Percentiles rank a stretch among this genome's conserved stretches.
Conservation (phyloP, 1,284 basidiomycete genomes). For the Tilletia caries region DNA sequence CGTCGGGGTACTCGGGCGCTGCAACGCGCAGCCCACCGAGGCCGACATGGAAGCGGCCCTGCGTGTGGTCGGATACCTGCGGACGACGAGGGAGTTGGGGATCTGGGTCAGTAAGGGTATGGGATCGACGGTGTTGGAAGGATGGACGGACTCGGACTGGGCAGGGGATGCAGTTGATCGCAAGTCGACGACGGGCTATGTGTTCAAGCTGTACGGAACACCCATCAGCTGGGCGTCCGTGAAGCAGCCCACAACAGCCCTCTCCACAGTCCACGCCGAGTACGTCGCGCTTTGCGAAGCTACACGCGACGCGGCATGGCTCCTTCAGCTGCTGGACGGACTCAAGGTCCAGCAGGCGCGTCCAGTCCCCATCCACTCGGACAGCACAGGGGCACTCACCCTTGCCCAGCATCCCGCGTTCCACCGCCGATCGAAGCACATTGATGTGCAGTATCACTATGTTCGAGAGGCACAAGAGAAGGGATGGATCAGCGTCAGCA, state of each 20-base stretch:
- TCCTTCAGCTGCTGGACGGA: background rate
- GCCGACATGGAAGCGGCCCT: constrained; percentile 56
- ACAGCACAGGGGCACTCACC: background rate
- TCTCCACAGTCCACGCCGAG: background rate
- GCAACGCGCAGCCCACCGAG: constrained; percentile 31
- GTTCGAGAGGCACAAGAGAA: too few relatives aligned
- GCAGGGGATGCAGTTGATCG: constrained; percentile 10
- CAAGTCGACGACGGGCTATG: background rate
- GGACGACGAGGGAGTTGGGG: background rate
- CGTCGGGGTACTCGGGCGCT: constrained; percentile 54
- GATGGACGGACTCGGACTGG: constrained; percentile 20
- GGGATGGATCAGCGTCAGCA: too few relatives aligned
- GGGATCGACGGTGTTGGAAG: background rate
- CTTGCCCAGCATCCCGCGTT: too few relatives aligned
- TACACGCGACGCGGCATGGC: background rate
- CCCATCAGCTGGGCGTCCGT: background rate
- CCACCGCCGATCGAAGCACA: too few relatives aligned
- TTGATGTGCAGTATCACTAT: too few relatives aligned
- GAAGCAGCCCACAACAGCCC: background rate
- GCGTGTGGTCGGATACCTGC: constrained; percentile 57
- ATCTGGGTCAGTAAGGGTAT: background rate
- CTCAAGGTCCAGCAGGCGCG: background rate
- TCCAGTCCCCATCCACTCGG: background rate
- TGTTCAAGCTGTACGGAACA: background rate
- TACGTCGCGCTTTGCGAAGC: background rate